Conservation (phyloP, 2,329 filamentous ascomycete genomes). For the Talaromyces sp. region DNA sequence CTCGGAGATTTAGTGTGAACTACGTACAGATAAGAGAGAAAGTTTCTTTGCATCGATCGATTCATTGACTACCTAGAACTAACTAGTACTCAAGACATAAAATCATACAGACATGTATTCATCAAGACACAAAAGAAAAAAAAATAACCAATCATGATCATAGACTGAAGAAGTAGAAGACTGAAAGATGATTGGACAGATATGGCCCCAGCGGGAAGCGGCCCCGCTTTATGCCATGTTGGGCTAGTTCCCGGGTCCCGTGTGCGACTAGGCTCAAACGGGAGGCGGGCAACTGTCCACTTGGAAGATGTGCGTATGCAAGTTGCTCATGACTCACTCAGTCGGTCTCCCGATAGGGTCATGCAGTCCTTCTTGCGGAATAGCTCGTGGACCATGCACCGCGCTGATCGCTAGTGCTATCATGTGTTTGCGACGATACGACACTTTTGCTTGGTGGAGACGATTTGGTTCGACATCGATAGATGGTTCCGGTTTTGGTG, state of each 20-base stretch:
- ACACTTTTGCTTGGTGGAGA: neutral
- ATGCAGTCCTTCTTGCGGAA: neutral
- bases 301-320: neutral
- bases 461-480: neutral
- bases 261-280: neutral
- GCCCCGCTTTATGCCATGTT: neutral
- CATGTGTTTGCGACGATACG: neutral
- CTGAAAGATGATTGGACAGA: neutral
- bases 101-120: neutral
- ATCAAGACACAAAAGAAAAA: neutral
- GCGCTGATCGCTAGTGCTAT: neutral
- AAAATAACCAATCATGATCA: neutral
- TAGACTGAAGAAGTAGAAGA: neutral
- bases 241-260: neutral
- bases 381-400: neutral
- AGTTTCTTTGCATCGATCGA: neutral
- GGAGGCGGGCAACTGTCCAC: neutral
- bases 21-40: neutral
- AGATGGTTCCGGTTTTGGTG: neutral
- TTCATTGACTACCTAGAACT: conserved; percentile 1
- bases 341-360: neutral
- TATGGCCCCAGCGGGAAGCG: neutral
- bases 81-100: neutral
- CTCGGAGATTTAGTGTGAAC: neutral
- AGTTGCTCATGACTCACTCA: conserved; percentile 4